Evolutionary conservation across 345 rosid species (phyloP).

Genomic region (Durio zibethinus): DNA sequence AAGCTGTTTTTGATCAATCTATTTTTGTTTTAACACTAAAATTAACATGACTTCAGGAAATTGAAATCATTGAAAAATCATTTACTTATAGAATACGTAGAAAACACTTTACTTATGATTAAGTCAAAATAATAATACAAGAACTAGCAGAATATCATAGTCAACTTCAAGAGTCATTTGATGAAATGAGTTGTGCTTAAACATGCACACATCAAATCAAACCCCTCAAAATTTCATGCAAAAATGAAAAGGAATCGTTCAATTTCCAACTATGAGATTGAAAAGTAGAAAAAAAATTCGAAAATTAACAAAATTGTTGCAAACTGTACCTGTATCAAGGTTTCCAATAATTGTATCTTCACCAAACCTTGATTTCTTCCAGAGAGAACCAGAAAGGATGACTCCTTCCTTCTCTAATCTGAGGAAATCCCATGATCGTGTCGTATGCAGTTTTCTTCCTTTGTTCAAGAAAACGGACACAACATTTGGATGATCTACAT

Average conservation of each 20-base stretch:
- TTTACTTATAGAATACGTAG: too few relatives aligned
- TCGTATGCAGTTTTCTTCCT: slow-evolving; percentile 49
- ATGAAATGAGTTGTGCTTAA: background rate
- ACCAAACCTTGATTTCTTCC: slow-evolving; percentile 51
- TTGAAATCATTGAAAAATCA: too few relatives aligned
- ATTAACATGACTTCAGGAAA: background rate
- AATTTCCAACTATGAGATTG: background rate
- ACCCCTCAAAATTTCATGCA: background rate
- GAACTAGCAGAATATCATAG: background rate
- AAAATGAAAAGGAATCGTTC: background rate
- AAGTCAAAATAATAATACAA: background rate
- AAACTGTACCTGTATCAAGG: slow-evolving; percentile 47
- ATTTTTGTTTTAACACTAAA: background rate
- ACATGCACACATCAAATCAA: slow-evolving; percentile 15
- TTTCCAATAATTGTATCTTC: slow-evolving; percentile 53
- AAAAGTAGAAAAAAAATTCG: background rate
- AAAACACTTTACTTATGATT: too few relatives aligned
- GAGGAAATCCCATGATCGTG: slow-evolving; percentile 66
- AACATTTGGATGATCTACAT: slow-evolving; percentile 55
- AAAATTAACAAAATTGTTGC: background rate
- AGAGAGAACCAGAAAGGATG: slow-evolving; percentile 35
- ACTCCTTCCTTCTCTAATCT: slow-evolving; percentile 40
- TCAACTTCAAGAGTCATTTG: slow-evolving; percentile 1
- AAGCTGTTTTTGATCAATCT: slow-evolving; percentile 7
- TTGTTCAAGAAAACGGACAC: slow-evolving; percentile 55